Conservation (phyloP, 1,139 yeast genomes). For the Sugiyamaella grinbergsii region DNA sequence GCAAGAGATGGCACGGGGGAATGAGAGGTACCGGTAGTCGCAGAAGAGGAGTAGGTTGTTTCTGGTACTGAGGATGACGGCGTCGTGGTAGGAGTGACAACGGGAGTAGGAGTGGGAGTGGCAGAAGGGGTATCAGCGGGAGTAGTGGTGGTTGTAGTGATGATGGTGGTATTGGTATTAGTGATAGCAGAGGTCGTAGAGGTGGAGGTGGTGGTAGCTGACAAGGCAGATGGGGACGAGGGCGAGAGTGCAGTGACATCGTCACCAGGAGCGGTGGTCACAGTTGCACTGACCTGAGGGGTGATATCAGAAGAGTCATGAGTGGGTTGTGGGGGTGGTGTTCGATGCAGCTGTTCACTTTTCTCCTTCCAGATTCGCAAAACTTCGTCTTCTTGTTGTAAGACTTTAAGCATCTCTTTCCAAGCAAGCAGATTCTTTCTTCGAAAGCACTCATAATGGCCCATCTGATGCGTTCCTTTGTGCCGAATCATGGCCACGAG, state of each 20-base stretch:
- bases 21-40: slow-evolving; percentile 6
- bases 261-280: neutral
- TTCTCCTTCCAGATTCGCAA: neutral
- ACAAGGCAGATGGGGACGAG: slow-evolving; percentile 2
- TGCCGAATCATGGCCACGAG: slow-evolving; percentile 78
- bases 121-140: no score
- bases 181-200: neutral
- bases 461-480: slow-evolving; percentile 84
- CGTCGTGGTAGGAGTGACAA: slow-evolving; percentile 1
- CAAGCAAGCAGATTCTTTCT: slow-evolving; percentile 39
- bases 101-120: neutral
- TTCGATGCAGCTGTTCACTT: neutral
- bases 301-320: neutral
- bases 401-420: slow-evolving; percentile 21
- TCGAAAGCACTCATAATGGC: slow-evolving; percentile 60
- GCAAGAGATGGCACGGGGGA: slow-evolving; percentile 16
- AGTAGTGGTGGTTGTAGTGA: neutral
- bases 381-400: slow-evolving; percentile 2
- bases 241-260: neutral
- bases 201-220: neutral
- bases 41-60: slow-evolving; percentile 8
- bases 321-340: no score
- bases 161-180: neutral
- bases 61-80: slow-evolving; percentile 20
- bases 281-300: neutral